A percentile compares a stretch with the other conserved stretches of the same genome.
Evolutionary conservation across 805 yeast genomes (phyloP).

Genomic region (Ogataea philodendri): DNA sequence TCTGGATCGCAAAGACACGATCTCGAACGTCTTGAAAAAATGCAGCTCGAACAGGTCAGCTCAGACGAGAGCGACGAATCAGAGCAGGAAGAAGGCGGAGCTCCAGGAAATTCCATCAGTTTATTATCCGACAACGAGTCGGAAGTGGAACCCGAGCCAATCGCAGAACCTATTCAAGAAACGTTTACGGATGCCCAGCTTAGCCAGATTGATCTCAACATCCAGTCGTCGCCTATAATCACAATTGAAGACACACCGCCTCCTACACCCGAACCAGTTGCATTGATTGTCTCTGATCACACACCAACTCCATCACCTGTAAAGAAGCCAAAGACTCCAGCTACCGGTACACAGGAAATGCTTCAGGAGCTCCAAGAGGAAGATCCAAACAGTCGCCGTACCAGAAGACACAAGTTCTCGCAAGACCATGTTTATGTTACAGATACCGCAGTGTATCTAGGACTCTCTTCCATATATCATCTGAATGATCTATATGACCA

Average conservation of each 20-base stretch:
- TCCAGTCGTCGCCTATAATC: constrained; percentile 5
- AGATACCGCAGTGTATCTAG: constrained; percentile 34
- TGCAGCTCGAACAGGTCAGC: constrained; percentile 18
- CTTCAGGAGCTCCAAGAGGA: background rate
- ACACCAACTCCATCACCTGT: too few species aligned
- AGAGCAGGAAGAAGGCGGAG: background rate
- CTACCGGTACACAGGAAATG: constrained; percentile 8
- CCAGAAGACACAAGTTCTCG: constrained; percentile 32
- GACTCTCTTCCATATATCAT: constrained; percentile 29
- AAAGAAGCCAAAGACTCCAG: too few species aligned
- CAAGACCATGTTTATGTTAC: constrained; percentile 37
- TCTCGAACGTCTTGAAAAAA: constrained; percentile 14
- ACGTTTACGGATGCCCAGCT: constrained; percentile 1
- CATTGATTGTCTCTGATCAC: too few species aligned
- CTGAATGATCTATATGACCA: constrained; percentile 31
- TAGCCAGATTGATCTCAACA: constrained; percentile 3
- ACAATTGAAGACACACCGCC: too few species aligned
- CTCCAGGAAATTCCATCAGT: constrained; percentile 1
- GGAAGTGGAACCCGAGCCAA: background rate
- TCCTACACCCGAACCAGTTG: too few species aligned
- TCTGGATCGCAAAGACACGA: constrained; percentile 13
- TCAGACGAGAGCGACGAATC: constrained; percentile 17
- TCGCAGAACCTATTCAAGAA: background rate
- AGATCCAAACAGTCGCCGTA: constrained; percentile 18
- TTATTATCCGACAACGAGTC: constrained; percentile 6